Evolutionary conservation across 805 yeast species (phyloP).

Genomic region (Sugiyamaella marilandica): DNA sequence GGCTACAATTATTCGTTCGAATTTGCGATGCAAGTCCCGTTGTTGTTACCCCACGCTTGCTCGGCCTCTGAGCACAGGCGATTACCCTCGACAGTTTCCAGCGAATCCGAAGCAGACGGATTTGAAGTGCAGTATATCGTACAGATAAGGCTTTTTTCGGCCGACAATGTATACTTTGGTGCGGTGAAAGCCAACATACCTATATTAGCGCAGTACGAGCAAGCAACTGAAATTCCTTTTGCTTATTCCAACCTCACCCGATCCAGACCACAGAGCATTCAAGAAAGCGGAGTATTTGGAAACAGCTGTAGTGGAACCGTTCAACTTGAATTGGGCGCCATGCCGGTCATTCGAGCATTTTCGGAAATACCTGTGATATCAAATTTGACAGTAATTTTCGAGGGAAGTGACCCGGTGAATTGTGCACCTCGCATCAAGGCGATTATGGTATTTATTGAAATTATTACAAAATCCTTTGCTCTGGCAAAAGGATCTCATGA

Average conservation of each 20-base stretch:
- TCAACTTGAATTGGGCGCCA: background rate
- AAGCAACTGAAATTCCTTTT: background rate
- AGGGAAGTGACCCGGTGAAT: background rate
- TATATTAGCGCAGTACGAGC: background rate
- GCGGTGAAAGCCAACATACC: background rate
- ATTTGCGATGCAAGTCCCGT: background rate
- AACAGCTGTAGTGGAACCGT: background rate
- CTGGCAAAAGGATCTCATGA: background rate
- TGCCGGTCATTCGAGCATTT: background rate
- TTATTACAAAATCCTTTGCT: background rate
- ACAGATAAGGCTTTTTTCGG: background rate
- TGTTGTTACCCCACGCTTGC: background rate
- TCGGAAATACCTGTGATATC: background rate
- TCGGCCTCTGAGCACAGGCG: background rate
- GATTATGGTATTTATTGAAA: background rate
- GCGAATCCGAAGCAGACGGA: background rate
- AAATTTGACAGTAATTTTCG: background rate
- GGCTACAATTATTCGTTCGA: background rate
- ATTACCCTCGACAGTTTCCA: background rate
- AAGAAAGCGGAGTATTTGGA: background rate
- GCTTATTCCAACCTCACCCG: background rate
- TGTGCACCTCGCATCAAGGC: background rate
- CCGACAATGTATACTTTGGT: background rate
- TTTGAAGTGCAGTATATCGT: background rate
- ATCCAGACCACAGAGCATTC: background rate